Percentiles rank a stretch among this genome's conserved stretches.
Evolutionary conservation across 1,284 basidiomycete species (phyloP).

Genomic region (Heterobasidion parviporum): DNA sequence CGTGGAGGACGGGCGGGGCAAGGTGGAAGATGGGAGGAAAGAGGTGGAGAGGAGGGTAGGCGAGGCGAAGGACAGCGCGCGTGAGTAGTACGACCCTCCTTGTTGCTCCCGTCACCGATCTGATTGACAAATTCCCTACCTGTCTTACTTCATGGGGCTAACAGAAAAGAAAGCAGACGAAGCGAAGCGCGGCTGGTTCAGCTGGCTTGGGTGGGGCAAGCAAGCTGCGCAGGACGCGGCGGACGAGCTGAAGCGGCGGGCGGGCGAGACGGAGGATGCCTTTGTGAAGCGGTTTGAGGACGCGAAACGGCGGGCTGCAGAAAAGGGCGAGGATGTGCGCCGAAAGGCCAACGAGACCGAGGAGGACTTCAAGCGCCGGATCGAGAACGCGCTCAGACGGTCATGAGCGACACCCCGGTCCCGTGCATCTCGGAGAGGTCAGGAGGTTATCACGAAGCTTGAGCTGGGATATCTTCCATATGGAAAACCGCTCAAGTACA

Average conservation of each 20-base stretch:
- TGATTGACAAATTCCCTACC: too few species aligned
- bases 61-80: slow-evolving; percentile 2
- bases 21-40: slow-evolving; percentile 5
- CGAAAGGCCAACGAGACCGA: neutral
- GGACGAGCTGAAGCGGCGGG: slow-evolving; percentile 10
- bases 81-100: slow-evolving; percentile 1
- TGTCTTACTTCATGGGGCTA: neutral
- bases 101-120: neutral
- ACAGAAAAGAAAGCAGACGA: slow-evolving; percentile 8
- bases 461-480: too few species aligned
- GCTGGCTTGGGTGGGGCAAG: slow-evolving; percentile 14
- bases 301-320: neutral
- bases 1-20: slow-evolving; percentile 5
- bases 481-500: too few species aligned
- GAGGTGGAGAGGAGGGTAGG: slow-evolving; percentile 1
- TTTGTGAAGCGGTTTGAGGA: slow-evolving; percentile 5
- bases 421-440: too few species aligned
- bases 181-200: slow-evolving; percentile 8
- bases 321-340: neutral
- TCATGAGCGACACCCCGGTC: too few species aligned
- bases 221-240: slow-evolving; percentile 1
- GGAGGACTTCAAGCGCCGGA: neutral
- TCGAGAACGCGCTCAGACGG: neutral
- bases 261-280: slow-evolving; percentile 13
- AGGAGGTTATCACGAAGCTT: too few species aligned